Percentiles rank a stretch among this genome's conserved stretches.
These are phyloP conservation scores for Paecilomyces sp. DNA, from an alignment of 2,329 filamentous ascomycete genomes.

Conservation along the genomic window DNA sequence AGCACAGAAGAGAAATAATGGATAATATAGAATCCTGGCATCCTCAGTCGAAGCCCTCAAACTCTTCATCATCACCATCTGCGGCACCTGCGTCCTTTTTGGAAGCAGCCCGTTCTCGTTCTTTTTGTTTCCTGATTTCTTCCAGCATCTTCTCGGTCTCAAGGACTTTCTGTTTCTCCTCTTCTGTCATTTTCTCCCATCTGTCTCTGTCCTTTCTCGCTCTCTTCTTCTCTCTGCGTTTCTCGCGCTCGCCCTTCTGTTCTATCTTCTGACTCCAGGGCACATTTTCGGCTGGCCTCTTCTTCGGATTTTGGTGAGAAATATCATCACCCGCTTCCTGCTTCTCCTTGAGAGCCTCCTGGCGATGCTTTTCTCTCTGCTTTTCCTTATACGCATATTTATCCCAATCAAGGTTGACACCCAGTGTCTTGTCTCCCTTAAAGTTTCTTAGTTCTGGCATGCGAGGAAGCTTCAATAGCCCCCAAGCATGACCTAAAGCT, in stretches of 20 bases:
- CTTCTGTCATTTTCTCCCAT: slow-evolving; percentile 60
- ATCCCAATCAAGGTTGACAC: slow-evolving; percentile 55
- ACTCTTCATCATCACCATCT: slow-evolving; percentile 41
- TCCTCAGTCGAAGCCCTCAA: slow-evolving; percentile 50
- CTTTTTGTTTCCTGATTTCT: slow-evolving; percentile 55
- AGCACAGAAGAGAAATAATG: slow-evolving; percentile 1
- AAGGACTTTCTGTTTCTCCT: slow-evolving; percentile 56
- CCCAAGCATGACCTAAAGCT: slow-evolving; percentile 76
- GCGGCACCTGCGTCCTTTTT: slow-evolving; percentile 8
- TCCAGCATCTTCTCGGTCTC: slow-evolving; percentile 60
- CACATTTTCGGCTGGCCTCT: slow-evolving; percentile 52
- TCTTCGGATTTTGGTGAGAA: slow-evolving; percentile 36
- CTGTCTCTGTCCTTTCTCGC: slow-evolving; percentile 58
- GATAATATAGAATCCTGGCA: slow-evolving; percentile 1
- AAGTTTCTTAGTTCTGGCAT: slow-evolving; percentile 85
- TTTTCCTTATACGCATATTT: slow-evolving; percentile 66
- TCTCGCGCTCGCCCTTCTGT: slow-evolving; percentile 55
- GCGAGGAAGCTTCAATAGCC: slow-evolving; percentile 74
- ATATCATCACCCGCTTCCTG: slow-evolving; percentile 30
- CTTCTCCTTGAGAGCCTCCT: slow-evolving; percentile 45
- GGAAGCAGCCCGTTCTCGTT: slow-evolving; percentile 16
- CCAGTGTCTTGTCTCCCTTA: slow-evolving; percentile 58
- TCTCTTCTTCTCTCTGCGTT: slow-evolving; percentile 58
- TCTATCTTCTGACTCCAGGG: slow-evolving; percentile 69
- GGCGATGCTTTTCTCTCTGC: slow-evolving; percentile 58